A percentile compares a stretch with the other conserved stretches of the same genome.
Evolutionary conservation across 306 rosid genomes (phyloP).

Genomic region (Vigna hirtella): DNA sequence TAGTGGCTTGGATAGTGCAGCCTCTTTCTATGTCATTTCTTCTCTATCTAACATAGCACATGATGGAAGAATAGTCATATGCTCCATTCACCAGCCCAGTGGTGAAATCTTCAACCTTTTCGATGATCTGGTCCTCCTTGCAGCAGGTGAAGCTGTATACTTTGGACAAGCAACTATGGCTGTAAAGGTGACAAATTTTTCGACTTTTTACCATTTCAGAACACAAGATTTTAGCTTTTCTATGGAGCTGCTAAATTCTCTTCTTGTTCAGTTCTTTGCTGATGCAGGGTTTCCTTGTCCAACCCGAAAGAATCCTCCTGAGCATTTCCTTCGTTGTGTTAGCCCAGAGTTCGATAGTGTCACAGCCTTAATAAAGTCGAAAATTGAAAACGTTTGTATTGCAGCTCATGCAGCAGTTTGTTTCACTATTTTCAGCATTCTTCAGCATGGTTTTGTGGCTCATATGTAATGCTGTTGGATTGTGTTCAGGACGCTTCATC

Average conservation of each 20-base stretch:
- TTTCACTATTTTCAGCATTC: not conserved
- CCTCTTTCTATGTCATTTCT: conserved; percentile 67
- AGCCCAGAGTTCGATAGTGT: conserved; percentile 66
- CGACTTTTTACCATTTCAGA: not conserved
- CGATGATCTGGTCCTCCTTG: conserved; percentile 66
- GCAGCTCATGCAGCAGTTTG: not conserved
- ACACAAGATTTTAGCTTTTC: not conserved
- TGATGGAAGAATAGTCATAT: conserved; percentile 65
- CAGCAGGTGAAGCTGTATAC: conserved; percentile 66
- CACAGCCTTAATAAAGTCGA: conserved; percentile 47
- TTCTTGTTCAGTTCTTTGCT: conserved; percentile 66
- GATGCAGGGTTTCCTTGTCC: conserved; percentile 76
- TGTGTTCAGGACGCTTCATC: conserved; percentile 37
- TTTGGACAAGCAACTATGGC: conserved; percentile 65
- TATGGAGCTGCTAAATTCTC: not conserved
- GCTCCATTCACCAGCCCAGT: conserved; percentile 73
- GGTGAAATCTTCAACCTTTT: conserved; percentile 70
- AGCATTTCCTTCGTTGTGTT: conserved; percentile 74
- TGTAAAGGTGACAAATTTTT: conserved; percentile 50
- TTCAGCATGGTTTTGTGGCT: conserved; percentile 15
- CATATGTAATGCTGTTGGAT: not conserved
- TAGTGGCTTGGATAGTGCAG: conserved; percentile 78
- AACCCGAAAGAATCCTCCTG: conserved; percentile 68
- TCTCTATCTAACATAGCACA: conserved; percentile 63
- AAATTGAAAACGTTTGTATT: conserved; percentile 46